Evolutionary conservation across 345 rosid genomes (phyloP).

Genomic region (Eucalyptus albens): DNA sequence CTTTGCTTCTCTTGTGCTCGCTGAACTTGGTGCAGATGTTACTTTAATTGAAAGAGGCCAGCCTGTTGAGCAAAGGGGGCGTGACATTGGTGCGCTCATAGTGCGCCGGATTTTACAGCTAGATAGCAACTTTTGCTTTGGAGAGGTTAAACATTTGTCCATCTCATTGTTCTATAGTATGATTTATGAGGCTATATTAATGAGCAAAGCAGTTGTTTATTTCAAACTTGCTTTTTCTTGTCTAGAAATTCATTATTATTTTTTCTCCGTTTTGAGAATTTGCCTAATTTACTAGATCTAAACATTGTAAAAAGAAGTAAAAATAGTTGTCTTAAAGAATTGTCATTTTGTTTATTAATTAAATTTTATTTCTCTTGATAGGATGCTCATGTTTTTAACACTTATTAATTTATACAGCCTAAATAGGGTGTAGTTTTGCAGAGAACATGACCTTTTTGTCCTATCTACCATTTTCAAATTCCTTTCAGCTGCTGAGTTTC

Average conservation of each 20-base stretch:
- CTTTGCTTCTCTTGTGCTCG: conserved; percentile 89
- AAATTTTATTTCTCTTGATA: background rate
- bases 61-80: conserved; percentile 87
- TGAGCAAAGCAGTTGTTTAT: background rate
- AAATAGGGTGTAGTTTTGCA: background rate
- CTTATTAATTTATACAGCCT: background rate
- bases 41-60: conserved; percentile 92
- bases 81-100: conserved; percentile 82
- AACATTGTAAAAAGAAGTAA: background rate
- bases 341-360: background rate
- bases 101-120: conserved; percentile 65
- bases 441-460: background rate
- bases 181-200: background rate
- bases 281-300: background rate
- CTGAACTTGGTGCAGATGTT: conserved; percentile 93
- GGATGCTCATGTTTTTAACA: background rate
- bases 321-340: background rate
- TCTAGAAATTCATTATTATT: background rate
- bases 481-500: background rate
- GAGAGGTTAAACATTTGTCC: conserved; percentile 61
- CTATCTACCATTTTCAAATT: background rate
- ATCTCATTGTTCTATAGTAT: conserved; percentile 5
- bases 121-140: conserved; percentile 98
- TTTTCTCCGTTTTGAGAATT: background rate
- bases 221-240: background rate